Evolutionary conservation across 768 basidiomycete genomes (phyloP).

Genomic region (Cyathus striatus): DNA sequence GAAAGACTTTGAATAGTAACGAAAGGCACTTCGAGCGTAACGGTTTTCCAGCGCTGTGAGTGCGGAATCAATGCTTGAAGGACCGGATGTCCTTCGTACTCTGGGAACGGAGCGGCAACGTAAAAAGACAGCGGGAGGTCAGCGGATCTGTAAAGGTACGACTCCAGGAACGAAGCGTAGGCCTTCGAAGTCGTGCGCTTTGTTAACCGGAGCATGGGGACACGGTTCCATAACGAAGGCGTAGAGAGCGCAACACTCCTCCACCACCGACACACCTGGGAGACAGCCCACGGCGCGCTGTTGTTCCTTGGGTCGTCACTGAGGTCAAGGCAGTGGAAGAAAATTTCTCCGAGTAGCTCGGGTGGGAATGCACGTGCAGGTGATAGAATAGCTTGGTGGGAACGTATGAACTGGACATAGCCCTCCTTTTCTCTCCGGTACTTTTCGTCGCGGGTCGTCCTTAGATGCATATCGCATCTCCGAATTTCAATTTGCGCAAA

Average conservation of each 20-base stretch:
- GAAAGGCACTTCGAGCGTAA: conserved; percentile 8
- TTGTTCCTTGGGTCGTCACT: conserved; percentile 1
- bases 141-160: conserved; percentile 10
- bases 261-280: conserved; percentile 15
- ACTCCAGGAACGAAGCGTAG: conserved; percentile 1
- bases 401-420: conserved; percentile 9
- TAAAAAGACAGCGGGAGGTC: conserved; percentile 12
- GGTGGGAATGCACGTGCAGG: conserved; percentile 15
- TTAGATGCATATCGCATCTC: not conserved
- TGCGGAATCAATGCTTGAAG: conserved; percentile 13
- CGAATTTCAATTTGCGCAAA: conserved; percentile 1
- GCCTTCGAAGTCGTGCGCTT: conserved; percentile 1
- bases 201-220: conserved; percentile 11
- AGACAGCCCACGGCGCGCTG: conserved; percentile 12
- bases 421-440: conserved; percentile 9
- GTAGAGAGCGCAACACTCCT: conserved; percentile 10
- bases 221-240: conserved; percentile 12
- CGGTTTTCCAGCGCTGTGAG: conserved; percentile 15
- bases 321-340: conserved; percentile 5
- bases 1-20: conserved; percentile 10
- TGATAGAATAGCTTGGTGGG: conserved; percentile 14
- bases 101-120: conserved; percentile 9
- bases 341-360: conserved; percentile 18
- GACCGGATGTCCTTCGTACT: conserved; percentile 10
- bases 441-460: conserved; percentile 4